Evolutionary conservation across 352 stramenopile species (phyloP).

Genomic region (Phytopythium cucurbitacearum): DNA sequence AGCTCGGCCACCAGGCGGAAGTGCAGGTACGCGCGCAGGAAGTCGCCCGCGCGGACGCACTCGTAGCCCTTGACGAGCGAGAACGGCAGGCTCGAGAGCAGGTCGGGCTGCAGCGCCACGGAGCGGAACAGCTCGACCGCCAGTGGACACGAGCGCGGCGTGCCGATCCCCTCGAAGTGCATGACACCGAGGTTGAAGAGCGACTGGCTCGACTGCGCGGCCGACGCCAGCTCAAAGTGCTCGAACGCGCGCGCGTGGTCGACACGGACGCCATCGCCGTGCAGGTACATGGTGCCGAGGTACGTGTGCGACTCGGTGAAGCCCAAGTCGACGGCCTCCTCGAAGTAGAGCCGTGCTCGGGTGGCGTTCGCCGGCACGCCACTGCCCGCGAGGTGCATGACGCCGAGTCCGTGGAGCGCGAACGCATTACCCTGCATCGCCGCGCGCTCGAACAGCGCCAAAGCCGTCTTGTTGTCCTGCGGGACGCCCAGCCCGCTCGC

Average conservation of each 20-base stretch:
- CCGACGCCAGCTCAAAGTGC: slow-evolving; percentile 55
- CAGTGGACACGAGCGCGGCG: slow-evolving; percentile 30
- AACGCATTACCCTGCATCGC: slow-evolving; percentile 53
- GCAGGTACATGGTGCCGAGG: slow-evolving; percentile 57
- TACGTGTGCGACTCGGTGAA: slow-evolving; percentile 69
- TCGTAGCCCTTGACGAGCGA: slow-evolving; percentile 65
- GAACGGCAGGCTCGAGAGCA: slow-evolving; percentile 52
- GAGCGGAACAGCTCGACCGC: slow-evolving; percentile 57
- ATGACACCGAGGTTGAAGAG: slow-evolving; percentile 75
- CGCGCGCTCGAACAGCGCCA: slow-evolving; percentile 57
- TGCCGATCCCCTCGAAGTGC: slow-evolving; percentile 62
- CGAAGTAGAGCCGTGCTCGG: slow-evolving; percentile 49
- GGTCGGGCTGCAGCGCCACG: slow-evolving; percentile 48
- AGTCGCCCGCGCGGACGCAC: slow-evolving; percentile 59
- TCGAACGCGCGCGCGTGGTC: slow-evolving; percentile 47
- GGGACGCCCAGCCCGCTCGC: slow-evolving; percentile 56
- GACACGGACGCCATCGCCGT: slow-evolving; percentile 45
- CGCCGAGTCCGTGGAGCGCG: slow-evolving; percentile 59
- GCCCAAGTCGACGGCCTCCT: slow-evolving; percentile 48
- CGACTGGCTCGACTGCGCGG: slow-evolving; percentile 42
- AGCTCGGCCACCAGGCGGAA: slow-evolving; percentile 60
- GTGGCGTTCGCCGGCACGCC: slow-evolving; percentile 62
- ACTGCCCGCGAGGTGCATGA: slow-evolving; percentile 52
- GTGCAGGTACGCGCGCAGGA: slow-evolving; percentile 60
- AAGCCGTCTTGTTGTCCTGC: slow-evolving; percentile 48